Evolutionary conservation across 805 yeast species (phyloP).

Genomic region (Torulaspora microellipsoides): DNA sequence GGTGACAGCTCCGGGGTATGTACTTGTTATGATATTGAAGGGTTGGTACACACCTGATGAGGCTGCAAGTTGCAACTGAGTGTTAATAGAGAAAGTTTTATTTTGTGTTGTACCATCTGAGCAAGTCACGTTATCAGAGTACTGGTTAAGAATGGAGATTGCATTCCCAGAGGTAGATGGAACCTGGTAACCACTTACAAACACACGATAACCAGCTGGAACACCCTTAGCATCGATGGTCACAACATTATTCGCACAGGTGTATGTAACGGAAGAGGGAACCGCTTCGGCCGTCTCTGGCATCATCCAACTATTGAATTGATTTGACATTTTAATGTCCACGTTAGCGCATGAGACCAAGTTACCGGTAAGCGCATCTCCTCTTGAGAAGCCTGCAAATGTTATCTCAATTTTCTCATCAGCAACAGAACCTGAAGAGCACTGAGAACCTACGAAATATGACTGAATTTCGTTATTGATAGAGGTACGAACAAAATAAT

Average conservation of each 20-base stretch:
- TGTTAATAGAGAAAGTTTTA: conserved; percentile 4
- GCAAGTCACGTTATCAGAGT: conserved; percentile 7
- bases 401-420: conserved; percentile 9
- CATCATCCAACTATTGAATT: conserved; percentile 14
- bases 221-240: conserved; percentile 10
- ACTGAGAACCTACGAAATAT: conserved; percentile 11
- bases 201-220: conserved; percentile 12
- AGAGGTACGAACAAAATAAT: conserved; percentile 6
- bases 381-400: conserved; percentile 10
- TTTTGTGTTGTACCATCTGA: conserved; percentile 5
- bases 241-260: conserved; percentile 9
- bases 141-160: conserved; percentile 6
- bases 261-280: conserved; percentile 5
- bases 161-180: conserved; percentile 8
- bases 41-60: conserved; percentile 9
- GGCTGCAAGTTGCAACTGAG: conserved; percentile 7
- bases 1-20: conserved; percentile 9
- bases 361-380: conserved; percentile 7
- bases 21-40: conserved; percentile 4
- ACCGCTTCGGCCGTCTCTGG: conserved; percentile 11
- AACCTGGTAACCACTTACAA: conserved; percentile 10
- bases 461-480: conserved; percentile 7
- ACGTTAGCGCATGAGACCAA: conserved; percentile 12
- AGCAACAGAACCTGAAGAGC: conserved; percentile 5
- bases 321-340: conserved; percentile 7